phyloP scores from a whole-genome alignment of 164 flowering plant species.

The Berberis vulgaris region DNA sequence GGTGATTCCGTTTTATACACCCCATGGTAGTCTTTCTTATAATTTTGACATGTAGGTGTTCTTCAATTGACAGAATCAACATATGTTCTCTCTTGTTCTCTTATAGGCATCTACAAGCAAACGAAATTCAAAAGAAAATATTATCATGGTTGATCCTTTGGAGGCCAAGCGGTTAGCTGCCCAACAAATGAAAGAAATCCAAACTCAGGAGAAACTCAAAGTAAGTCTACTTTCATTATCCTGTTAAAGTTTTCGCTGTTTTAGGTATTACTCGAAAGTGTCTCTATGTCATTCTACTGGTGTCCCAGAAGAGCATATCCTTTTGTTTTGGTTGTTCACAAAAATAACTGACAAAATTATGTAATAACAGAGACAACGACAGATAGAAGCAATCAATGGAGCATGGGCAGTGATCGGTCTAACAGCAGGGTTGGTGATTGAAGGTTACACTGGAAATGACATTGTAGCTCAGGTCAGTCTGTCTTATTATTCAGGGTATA shows the following conservation, averaged over 20 bases:
- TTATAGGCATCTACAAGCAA: slow-evolving; percentile 37
- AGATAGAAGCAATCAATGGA: slow-evolving; percentile 92
- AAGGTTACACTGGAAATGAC: slow-evolving; percentile 69
- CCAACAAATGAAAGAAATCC: slow-evolving; percentile 65
- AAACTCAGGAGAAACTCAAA: slow-evolving; percentile 59
- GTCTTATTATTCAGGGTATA: not conserved
- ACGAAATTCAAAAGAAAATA: slow-evolving; percentile 22
- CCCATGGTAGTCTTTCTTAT: not conserved
- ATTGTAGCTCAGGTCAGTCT: slow-evolving; percentile 55
- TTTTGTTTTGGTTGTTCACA: too few relatives aligned
- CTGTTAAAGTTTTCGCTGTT: not conserved
- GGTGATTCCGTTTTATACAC: not conserved
- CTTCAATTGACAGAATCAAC: not conserved
- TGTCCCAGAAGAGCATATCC: not conserved
- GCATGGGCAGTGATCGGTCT: slow-evolving; percentile 98
- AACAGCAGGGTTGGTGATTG: slow-evolving; percentile 74
- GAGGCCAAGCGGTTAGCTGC: slow-evolving; percentile 93
- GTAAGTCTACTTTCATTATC: slow-evolving; percentile 22
- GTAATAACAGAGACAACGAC: slow-evolving; percentile 46
- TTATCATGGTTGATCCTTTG: slow-evolving; percentile 90
- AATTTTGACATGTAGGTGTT: not conserved
- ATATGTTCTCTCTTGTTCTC: not conserved
- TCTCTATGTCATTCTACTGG: too few relatives aligned
- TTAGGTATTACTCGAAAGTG: not conserved
- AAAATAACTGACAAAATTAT: not conserved